Evolutionary conservation across 2,329 filamentous ascomycete genomes (phyloP).

Genomic region (Aspergillus pseudoterreus): DNA sequence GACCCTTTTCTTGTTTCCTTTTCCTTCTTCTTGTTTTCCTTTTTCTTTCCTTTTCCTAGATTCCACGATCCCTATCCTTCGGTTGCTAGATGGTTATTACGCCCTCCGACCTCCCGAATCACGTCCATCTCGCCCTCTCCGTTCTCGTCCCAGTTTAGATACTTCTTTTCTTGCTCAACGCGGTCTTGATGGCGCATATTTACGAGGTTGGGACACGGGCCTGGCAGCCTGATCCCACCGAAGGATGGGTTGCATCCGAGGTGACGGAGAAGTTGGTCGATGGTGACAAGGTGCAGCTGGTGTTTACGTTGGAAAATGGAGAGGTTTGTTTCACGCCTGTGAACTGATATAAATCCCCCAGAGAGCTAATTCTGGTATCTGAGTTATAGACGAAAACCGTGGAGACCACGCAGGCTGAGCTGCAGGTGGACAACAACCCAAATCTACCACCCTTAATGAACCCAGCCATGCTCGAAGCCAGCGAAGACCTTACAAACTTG

Average conservation of each 20-base stretch:
- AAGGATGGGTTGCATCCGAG: constrained; percentile 97
- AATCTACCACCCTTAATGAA: constrained; percentile 94
- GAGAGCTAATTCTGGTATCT: constrained; percentile 12
- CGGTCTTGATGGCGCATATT: constrained; percentile 67
- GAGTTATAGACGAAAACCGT: constrained; percentile 66
- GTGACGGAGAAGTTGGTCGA: constrained; percentile 79
- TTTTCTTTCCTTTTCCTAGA: constrained; percentile 6
- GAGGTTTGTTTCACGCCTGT: constrained; percentile 58
- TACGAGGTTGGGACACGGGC: constrained; percentile 96
- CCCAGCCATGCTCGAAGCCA: constrained; percentile 94
- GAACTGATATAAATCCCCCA: constrained; percentile 5
- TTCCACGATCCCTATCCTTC: constrained; percentile 9
- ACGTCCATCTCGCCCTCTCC: constrained; percentile 16
- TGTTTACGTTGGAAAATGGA: constrained; percentile 88
- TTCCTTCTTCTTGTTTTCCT: constrained; percentile 5
- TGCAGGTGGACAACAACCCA: constrained; percentile 72
- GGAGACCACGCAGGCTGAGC: constrained; percentile 70
- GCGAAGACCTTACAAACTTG: constrained; percentile 94
- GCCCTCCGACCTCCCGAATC: not conserved
- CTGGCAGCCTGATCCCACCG: constrained; percentile 94
- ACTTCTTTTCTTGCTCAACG: not conserved
- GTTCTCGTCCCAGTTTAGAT: constrained; percentile 7
- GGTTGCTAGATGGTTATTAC: constrained; percentile 26
- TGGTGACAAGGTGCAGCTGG: constrained; percentile 80
- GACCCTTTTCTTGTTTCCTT: constrained; percentile 1